Evolutionary conservation across 352 stramenopile genomes (phyloP).

Genomic region (Phytopythium cucurbitacearum): DNA sequence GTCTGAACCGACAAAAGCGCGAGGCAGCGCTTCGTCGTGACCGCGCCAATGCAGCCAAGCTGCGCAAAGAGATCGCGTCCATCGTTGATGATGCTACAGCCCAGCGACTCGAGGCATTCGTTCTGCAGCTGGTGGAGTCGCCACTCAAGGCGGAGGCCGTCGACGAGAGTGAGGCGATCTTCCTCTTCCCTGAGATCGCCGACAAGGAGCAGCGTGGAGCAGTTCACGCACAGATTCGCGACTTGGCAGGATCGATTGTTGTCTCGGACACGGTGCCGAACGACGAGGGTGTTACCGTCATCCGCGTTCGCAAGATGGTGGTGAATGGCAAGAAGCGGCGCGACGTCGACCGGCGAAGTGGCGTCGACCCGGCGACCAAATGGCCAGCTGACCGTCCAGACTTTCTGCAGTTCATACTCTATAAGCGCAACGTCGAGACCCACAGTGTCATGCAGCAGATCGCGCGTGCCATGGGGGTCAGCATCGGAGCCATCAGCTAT

Average conservation of each 20-base stretch:
- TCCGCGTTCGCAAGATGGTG: slow-evolving; percentile 81
- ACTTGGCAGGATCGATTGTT: slow-evolving; percentile 54
- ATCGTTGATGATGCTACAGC: slow-evolving; percentile 48
- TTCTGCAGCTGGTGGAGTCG: slow-evolving; percentile 34
- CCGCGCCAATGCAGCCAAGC: slow-evolving; percentile 34
- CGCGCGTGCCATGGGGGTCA: slow-evolving; percentile 65
- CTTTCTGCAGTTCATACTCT: slow-evolving; percentile 94
- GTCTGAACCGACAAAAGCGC: slow-evolving; percentile 68
- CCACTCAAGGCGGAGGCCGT: neutral
- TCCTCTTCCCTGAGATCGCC: slow-evolving; percentile 70
- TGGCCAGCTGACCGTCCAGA: slow-evolving; percentile 77
- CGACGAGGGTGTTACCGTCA: slow-evolving; percentile 43
- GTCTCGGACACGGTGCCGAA: slow-evolving; percentile 87
- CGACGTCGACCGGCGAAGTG: slow-evolving; percentile 60
- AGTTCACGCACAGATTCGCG: slow-evolving; percentile 83
- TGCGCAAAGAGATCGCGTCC: slow-evolving; percentile 31
- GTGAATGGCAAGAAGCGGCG: slow-evolving; percentile 84
- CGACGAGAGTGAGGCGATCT: slow-evolving; percentile 21
- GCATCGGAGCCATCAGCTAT: slow-evolving; percentile 82
- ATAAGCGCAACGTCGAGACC: slow-evolving; percentile 97
- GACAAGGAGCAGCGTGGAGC: slow-evolving; percentile 82
- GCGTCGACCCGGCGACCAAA: slow-evolving; percentile 13
- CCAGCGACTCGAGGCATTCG: slow-evolving; percentile 30
- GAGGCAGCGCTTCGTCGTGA: slow-evolving; percentile 22
- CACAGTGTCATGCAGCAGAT: slow-evolving; percentile 81